Conservation (phyloP, 1,284 basidiomycete genomes). For the Malassezia vespertilionis region DNA sequence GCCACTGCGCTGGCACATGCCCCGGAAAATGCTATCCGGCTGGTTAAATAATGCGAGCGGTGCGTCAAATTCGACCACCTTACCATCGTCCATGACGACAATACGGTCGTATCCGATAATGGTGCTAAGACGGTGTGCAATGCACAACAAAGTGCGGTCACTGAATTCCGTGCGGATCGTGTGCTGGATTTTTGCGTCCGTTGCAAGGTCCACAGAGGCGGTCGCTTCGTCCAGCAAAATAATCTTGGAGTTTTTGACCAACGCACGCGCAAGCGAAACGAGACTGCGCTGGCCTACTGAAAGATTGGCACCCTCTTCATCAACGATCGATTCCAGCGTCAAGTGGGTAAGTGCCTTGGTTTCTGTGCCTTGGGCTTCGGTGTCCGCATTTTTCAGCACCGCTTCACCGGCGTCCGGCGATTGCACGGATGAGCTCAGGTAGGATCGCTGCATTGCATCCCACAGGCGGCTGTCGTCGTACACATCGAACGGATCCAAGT, state of each 20-base stretch:
- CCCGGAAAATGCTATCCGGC: constrained; percentile 56
- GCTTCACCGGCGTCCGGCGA: constrained; percentile 21
- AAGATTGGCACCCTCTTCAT: constrained; percentile 45
- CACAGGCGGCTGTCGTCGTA: constrained; percentile 46
- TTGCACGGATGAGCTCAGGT: constrained; percentile 21
- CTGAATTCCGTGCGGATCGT: constrained; percentile 73
- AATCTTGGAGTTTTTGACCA: constrained; percentile 40
- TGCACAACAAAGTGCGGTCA: constrained; percentile 67
- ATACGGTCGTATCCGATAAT: constrained; percentile 71
- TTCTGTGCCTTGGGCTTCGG: neutral
- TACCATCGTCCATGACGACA: constrained; percentile 64
- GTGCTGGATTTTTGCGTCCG: constrained; percentile 70
- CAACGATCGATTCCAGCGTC: constrained; percentile 40
- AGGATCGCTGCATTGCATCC: constrained; percentile 46
- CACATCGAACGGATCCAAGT: constrained; percentile 46
- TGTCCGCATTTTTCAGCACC: neutral
- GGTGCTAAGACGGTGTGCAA: constrained; percentile 62
- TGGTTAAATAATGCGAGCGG: constrained; percentile 56
- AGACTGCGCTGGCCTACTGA: constrained; percentile 48
- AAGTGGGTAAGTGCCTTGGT: constrained; percentile 26
- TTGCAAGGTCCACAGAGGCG: constrained; percentile 65
- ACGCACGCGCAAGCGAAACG: constrained; percentile 45
- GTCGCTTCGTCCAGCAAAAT: constrained; percentile 58
- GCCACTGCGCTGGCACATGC: constrained; percentile 63
- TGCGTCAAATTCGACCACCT: constrained; percentile 62